phyloP scores from a whole-genome alignment of 2,329 filamentous ascomycete species.

The Alternaria sp. region DNA sequence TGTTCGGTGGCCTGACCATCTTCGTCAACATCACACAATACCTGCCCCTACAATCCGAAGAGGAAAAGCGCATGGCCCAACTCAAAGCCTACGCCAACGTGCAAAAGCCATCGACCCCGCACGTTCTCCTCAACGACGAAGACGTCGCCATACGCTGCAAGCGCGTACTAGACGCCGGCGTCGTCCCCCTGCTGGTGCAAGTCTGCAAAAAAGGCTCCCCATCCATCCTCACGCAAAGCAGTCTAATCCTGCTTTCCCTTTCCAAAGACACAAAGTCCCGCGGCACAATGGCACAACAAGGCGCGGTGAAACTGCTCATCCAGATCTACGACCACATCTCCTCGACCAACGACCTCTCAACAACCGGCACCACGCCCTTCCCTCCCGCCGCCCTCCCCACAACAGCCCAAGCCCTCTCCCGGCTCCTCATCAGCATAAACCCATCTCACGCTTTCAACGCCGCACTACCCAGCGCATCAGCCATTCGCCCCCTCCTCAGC shows the following conservation, averaged over 20 bases:
- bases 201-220: slow-evolving; percentile 76
- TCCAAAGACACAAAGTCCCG: slow-evolving; percentile 76
- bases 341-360: slow-evolving; percentile 49
- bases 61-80: slow-evolving; percentile 89
- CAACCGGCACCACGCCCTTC: slow-evolving; percentile 48
- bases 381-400: slow-evolving; percentile 52
- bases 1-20: slow-evolving; percentile 87
- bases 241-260: slow-evolving; percentile 78
- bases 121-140: slow-evolving; percentile 76
- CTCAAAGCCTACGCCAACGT: slow-evolving; percentile 94
- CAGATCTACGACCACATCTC: slow-evolving; percentile 68
- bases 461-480: slow-evolving; percentile 72
- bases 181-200: slow-evolving; percentile 77
- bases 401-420: slow-evolving; percentile 80
- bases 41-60: slow-evolving; percentile 77
- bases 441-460: slow-evolving; percentile 84
- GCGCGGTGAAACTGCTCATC: slow-evolving; percentile 85
- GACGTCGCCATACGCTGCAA: slow-evolving; percentile 78
- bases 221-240: slow-evolving; percentile 73
- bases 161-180: slow-evolving; percentile 76
- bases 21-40: slow-evolving; percentile 86
- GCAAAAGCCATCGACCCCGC: slow-evolving; percentile 66
- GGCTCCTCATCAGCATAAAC: slow-evolving; percentile 86
- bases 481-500: slow-evolving; percentile 80
- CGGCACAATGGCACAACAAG: slow-evolving; percentile 86